These are phyloP conservation scores for Stagonosporopsis chrysanthemi DNA, from an alignment of 2,329 filamentous ascomycete genomes.

Conservation along the genomic window DNA sequence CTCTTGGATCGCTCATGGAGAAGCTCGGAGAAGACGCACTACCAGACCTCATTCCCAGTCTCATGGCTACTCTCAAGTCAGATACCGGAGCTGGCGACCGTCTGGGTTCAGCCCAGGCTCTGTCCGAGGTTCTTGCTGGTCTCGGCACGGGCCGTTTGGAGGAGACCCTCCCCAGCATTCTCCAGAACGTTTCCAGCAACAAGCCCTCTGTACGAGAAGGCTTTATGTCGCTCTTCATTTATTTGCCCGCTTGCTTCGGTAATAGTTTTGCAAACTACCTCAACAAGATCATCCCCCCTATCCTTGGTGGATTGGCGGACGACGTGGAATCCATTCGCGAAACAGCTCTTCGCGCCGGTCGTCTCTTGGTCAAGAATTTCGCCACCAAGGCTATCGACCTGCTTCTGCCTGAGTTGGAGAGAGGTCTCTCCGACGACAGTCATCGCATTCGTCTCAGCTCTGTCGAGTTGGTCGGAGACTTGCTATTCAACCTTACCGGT, in stretches of 20 bases:
- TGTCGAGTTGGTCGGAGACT: constrained; percentile 93
- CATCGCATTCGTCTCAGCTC: constrained; percentile 98
- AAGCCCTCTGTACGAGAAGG: constrained; percentile 93
- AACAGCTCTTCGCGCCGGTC: constrained; percentile 91
- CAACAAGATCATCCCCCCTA: constrained; percentile 92
- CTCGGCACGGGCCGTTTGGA: constrained; percentile 91
- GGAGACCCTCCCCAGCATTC: constrained; percentile 92
- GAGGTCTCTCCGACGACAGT: constrained; percentile 95
- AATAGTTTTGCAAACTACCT: constrained; percentile 98
- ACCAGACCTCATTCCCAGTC: constrained; percentile 93
- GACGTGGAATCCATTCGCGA: constrained; percentile 97
- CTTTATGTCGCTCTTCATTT: constrained; percentile 99
- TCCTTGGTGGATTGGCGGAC: constrained; percentile 91
- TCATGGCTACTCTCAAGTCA: constrained; percentile 97
- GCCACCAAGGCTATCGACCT: constrained; percentile 93
- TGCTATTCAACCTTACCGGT: constrained; percentile 96
- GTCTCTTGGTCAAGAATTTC: constrained; percentile 97
- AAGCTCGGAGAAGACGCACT: constrained; percentile 97
- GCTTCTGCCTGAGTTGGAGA: constrained; percentile 90
- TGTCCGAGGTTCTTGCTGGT: constrained; percentile 94
- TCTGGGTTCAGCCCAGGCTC: constrained; percentile 92
- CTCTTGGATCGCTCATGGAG: constrained; percentile 94
- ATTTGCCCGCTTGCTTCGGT: constrained; percentile 97
- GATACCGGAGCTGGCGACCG: constrained; percentile 96
- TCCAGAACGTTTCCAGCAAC: constrained; percentile 92